Percentiles rank a stretch among this genome's conserved stretches.
Conservation (phyloP, 75 land plant genomes). For the Selaginella moellendorffii region DNA sequence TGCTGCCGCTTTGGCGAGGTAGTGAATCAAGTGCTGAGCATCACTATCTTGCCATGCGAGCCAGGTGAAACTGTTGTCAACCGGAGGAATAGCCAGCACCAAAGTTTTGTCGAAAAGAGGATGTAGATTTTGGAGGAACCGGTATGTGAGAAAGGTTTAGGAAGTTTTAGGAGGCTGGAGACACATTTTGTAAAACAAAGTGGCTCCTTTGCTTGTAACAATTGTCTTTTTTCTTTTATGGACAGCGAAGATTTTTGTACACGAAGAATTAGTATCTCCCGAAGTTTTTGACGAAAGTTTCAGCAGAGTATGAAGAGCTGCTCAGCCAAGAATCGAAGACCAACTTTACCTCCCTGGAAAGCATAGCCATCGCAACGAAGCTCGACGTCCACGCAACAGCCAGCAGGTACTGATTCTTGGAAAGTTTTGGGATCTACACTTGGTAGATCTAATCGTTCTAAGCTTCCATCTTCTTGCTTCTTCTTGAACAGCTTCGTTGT, state of each 20-base stretch:
- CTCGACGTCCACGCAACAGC: constrained; percentile 11
- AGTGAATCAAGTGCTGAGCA: neutral
- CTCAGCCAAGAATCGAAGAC: constrained; percentile 9
- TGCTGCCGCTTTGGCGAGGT: neutral
- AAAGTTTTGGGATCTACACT: constrained; percentile 10
- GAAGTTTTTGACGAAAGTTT: too few relatives aligned
- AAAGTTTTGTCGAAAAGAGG: too few relatives aligned
- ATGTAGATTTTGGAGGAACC: too few relatives aligned
- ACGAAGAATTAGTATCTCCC: too few relatives aligned
- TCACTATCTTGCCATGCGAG: neutral
- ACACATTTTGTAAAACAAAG: too few relatives aligned
- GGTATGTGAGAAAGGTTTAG: too few relatives aligned
- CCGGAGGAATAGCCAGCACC: too few relatives aligned
- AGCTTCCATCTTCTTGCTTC: neutral
- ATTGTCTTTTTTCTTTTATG: too few relatives aligned
- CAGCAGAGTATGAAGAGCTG: constrained; percentile 3
- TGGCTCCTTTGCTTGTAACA: too few relatives aligned
- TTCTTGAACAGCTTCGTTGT: constrained; percentile 9
- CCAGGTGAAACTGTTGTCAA: neutral
- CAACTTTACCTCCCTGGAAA: neutral
- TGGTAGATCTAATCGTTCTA: neutral
- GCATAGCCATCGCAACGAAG: constrained; percentile 8
- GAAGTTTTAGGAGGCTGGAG: too few relatives aligned
- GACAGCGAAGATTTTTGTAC: too few relatives aligned
- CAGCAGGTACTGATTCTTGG: constrained; percentile 1